Percentiles rank a stretch among this genome's conserved stretches.
phyloP scores from a whole-genome alignment of 192 early-diverging fungal genomes.

The Endogone sp. region DNA sequence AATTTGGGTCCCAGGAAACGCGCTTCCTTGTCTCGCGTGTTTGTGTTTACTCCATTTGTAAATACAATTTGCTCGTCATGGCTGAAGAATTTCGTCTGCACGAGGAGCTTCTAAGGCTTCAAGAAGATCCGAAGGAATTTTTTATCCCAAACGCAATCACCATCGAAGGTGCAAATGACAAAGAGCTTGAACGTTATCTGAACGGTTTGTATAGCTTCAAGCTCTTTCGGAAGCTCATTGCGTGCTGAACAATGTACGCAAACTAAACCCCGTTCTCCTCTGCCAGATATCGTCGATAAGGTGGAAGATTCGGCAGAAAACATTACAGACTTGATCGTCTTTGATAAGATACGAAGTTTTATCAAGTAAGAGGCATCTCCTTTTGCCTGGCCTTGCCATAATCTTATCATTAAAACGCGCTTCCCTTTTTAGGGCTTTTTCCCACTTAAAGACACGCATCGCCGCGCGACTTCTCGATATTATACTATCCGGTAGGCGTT shows the following conservation, averaged over 20 bases:
- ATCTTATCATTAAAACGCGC: too few species aligned
- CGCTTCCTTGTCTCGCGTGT: too few species aligned
- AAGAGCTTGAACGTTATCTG: slow-evolving; percentile 40
- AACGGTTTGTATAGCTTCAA: slow-evolving; percentile 34
- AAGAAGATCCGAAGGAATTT: slow-evolving; percentile 29
- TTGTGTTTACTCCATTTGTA: too few species aligned
- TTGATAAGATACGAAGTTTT: slow-evolving; percentile 66
- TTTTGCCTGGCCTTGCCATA: too few species aligned
- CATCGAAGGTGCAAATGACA: slow-evolving; percentile 34
- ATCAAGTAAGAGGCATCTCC: slow-evolving; percentile 55
- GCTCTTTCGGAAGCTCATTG: too few species aligned
- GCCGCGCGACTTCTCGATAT: slow-evolving; percentile 62
- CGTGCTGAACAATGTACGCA: too few species aligned
- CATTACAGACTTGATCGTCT: slow-evolving; percentile 39
- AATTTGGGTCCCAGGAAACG: background rate
- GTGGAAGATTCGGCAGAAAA: slow-evolving; percentile 37
- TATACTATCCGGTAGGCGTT: slow-evolving; percentile 57
- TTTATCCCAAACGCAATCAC: slow-evolving; percentile 35
- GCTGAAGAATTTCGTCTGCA: slow-evolving; percentile 16
- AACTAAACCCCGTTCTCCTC: background rate
- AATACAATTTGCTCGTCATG: too few species aligned
- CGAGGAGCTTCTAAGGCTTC: slow-evolving; percentile 46
- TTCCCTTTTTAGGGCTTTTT: slow-evolving; percentile 42
- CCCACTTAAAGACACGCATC: slow-evolving; percentile 36
- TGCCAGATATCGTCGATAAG: slow-evolving; percentile 41